Evolutionary conservation across 768 basidiomycete species (phyloP).

Genomic region (Lactarius deliciosus): DNA sequence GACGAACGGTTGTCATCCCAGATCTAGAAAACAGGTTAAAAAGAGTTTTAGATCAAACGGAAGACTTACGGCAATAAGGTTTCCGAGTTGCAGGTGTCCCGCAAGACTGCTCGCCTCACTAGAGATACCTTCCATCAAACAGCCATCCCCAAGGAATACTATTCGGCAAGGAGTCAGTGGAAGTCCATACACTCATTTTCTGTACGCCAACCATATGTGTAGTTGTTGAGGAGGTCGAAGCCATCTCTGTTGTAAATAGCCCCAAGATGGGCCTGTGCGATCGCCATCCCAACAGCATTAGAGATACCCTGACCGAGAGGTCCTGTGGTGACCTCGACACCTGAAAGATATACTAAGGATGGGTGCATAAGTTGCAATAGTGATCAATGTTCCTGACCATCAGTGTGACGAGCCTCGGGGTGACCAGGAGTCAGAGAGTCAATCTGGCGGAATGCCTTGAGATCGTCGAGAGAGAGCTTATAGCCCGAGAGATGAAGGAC

Average conservation of each 20-base stretch:
- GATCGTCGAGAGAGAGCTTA: slow-evolving; percentile 87
- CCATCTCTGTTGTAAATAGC: slow-evolving; percentile 89
- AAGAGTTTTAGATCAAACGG: slow-evolving; percentile 17
- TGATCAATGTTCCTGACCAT: slow-evolving; percentile 41
- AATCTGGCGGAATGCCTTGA: slow-evolving; percentile 90
- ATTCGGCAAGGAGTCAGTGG: slow-evolving; percentile 20
- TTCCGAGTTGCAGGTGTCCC: slow-evolving; percentile 91
- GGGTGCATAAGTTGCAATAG: slow-evolving; percentile 18
- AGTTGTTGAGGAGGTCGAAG: slow-evolving; percentile 80
- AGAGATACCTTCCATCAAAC: slow-evolving; percentile 96
- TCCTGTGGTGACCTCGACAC: slow-evolving; percentile 91
- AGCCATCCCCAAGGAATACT: slow-evolving; percentile 95
- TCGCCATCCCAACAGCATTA: slow-evolving; percentile 91
- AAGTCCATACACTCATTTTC: slow-evolving; percentile 7
- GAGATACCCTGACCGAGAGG: slow-evolving; percentile 94
- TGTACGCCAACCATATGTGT: slow-evolving; percentile 72
- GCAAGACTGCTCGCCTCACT: slow-evolving; percentile 89
- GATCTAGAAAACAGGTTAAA: slow-evolving; percentile 48
- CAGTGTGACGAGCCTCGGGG: slow-evolving; percentile 75
- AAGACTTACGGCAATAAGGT: slow-evolving; percentile 79
- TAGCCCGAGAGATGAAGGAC: slow-evolving; percentile 90
- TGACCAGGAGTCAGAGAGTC: slow-evolving; percentile 92
- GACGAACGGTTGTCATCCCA: slow-evolving; percentile 93
- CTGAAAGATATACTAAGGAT: slow-evolving; percentile 36
- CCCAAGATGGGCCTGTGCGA: slow-evolving; percentile 87